phyloP scores from a whole-genome alignment of 129 eudicot genomes.

The Gnaphalium uliginosum region DNA sequence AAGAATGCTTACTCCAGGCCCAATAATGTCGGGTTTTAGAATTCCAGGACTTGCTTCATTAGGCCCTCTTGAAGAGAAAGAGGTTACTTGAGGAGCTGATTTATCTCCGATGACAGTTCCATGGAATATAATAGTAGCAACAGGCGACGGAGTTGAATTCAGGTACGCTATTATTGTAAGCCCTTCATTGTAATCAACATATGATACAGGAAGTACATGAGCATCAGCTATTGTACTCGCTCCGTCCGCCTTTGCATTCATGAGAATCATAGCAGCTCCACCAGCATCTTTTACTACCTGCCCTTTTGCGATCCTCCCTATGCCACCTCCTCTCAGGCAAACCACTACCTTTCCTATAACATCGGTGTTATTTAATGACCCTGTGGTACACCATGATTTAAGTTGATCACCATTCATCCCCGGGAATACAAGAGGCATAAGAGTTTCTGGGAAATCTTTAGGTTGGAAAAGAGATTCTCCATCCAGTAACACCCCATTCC shows the following conservation, averaged over 20 bases:
- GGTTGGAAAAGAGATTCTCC: constrained; percentile 72
- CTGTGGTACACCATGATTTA: constrained; percentile 33
- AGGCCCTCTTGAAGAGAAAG: constrained; percentile 58
- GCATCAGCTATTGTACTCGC: constrained; percentile 45
- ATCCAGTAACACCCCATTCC: constrained; percentile 34
- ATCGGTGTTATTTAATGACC: constrained; percentile 42
- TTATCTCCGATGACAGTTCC: constrained; percentile 48
- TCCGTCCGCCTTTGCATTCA: constrained; percentile 36
- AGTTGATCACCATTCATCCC: constrained; percentile 33
- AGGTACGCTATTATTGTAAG: constrained; percentile 38
- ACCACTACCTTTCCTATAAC: constrained; percentile 61
- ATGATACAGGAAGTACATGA: constrained; percentile 60
- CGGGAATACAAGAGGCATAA: constrained; percentile 59
- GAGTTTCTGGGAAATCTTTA: constrained; percentile 31
- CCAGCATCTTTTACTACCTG: constrained; percentile 53
- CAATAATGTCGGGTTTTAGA: constrained; percentile 53
- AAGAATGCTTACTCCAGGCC: constrained; percentile 61
- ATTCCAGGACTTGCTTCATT: constrained; percentile 50
- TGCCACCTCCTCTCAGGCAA: constrained; percentile 41
- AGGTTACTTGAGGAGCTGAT: constrained; percentile 48
- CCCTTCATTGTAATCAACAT: constrained; percentile 47
- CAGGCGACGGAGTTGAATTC: constrained; percentile 50
- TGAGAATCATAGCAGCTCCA: constrained; percentile 71
- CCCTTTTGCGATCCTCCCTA: constrained; percentile 42
- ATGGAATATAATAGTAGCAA: constrained; percentile 49